Conservation (phyloP, 495 filamentous ascomycete species). For the Pseudotulostoma volvatum region DNA sequence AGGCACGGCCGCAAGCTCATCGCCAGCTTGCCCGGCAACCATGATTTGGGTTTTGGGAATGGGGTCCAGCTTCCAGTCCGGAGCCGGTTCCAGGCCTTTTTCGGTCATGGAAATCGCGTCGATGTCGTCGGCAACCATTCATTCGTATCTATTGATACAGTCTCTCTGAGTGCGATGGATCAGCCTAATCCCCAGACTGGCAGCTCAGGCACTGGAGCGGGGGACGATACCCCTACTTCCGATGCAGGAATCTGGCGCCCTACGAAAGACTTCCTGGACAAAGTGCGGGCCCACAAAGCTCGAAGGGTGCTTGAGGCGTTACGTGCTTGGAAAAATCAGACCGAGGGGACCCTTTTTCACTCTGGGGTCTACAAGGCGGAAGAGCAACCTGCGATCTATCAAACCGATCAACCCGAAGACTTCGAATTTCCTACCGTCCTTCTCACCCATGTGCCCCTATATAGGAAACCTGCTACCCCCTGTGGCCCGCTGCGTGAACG, state of each 20-base stretch:
- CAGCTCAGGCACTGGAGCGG: conserved; percentile 19
- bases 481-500: conserved; percentile 83
- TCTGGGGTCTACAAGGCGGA: conserved; percentile 25
- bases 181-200: conserved; percentile 33
- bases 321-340: conserved; percentile 22
- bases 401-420: conserved; percentile 10
- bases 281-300: conserved; percentile 31
- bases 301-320: conserved; percentile 28
- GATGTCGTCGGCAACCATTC: conserved; percentile 91
- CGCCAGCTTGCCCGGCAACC: conserved; percentile 78
- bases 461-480: conserved; percentile 60
- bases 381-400: conserved; percentile 12
- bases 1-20: conserved; percentile 46
- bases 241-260: conserved; percentile 57
- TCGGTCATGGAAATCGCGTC: conserved; percentile 75
- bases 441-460: conserved; percentile 81
- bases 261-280: conserved; percentile 56
- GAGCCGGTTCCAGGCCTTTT: conserved; percentile 70
- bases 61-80: conserved; percentile 66
- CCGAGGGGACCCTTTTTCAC: conserved; percentile 29
- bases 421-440: conserved; percentile 63
- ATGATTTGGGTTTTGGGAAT: conserved; percentile 86
- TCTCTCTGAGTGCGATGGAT: conserved; percentile 64
- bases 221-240: conserved; percentile 19
- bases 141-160: conserved; percentile 77